Evolutionary conservation across 805 yeast species (phyloP).

Genomic region (Suhomyces vadensis): DNA sequence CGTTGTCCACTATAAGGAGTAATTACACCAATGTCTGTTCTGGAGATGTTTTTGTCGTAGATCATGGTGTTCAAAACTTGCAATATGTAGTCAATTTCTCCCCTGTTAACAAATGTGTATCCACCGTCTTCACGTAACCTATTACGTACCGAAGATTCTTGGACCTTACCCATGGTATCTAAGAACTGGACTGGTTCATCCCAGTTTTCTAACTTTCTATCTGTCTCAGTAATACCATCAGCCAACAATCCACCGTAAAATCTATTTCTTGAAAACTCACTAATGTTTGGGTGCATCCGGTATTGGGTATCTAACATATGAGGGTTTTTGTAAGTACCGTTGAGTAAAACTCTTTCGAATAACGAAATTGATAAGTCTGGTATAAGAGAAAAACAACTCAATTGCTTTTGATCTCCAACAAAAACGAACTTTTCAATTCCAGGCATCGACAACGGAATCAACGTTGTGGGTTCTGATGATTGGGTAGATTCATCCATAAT

Average conservation of each 20-base stretch:
- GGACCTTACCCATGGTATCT: constrained; percentile 52
- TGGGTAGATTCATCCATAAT: constrained; percentile 82
- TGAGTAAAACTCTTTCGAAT: constrained; percentile 64
- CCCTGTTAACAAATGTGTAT: constrained; percentile 56
- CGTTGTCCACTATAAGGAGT: constrained; percentile 81
- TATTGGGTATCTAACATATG: constrained; percentile 71
- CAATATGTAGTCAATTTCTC: constrained; percentile 53
- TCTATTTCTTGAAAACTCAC: constrained; percentile 55
- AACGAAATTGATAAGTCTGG: constrained; percentile 66
- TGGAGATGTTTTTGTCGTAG: constrained; percentile 51
- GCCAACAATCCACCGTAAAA: constrained; percentile 51
- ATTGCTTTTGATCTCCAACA: constrained; percentile 76
- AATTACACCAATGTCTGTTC: constrained; percentile 59
- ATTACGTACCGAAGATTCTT: constrained; percentile 52
- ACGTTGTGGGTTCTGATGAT: constrained; percentile 69
- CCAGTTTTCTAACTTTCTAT: constrained; percentile 49
- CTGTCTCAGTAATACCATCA: constrained; percentile 59
- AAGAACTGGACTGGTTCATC: constrained; percentile 58
- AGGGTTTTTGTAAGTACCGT: constrained; percentile 60
- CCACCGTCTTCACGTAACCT: constrained; percentile 52
- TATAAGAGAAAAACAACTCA: constrained; percentile 69
- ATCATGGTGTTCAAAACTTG: constrained; percentile 51
- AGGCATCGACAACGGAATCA: constrained; percentile 69
- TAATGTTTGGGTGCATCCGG: constrained; percentile 65
- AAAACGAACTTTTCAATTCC: constrained; percentile 67